These are phyloP conservation scores for Phialophora expanda DNA, from an alignment of 2,329 filamentous ascomycete species.

Conservation along the genomic window DNA sequence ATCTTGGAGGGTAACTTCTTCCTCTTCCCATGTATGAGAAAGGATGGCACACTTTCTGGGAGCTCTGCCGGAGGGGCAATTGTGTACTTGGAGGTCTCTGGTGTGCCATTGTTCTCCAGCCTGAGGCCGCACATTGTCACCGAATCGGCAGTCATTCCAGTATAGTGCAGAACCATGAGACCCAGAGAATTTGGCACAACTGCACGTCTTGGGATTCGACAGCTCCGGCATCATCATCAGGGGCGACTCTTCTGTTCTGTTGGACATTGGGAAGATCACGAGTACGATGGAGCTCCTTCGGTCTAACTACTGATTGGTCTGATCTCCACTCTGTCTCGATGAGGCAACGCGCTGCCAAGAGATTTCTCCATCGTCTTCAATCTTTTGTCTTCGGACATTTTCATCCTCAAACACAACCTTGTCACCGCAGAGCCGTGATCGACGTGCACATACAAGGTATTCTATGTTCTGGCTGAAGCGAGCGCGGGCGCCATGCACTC, in stretches of 20 bases:
- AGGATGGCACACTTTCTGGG: slow-evolving; percentile 14
- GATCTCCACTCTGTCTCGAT: background rate
- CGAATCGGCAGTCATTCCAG: too few relatives aligned
- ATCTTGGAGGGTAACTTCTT: slow-evolving; percentile 28
- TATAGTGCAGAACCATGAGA: background rate
- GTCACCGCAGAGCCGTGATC: background rate
- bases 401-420: background rate
- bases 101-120: background rate
- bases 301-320: background rate
- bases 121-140: background rate
- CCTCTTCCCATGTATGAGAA: slow-evolving; percentile 21
- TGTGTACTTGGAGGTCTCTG: background rate
- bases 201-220: background rate
- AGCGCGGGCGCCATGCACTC: too few relatives aligned
- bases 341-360: background rate
- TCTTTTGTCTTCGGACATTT: background rate
- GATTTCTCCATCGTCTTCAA: background rate
- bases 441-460: background rate
- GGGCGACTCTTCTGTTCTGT: background rate
- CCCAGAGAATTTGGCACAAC: background rate
- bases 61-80: background rate
- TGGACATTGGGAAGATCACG: too few relatives aligned
- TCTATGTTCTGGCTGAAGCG: background rate
- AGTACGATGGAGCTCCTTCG: background rate
- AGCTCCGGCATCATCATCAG: background rate